A percentile compares a stretch with the other conserved stretches of the same genome.
Conservation (phyloP, 2,329 filamentous ascomycete species). For the Ceratocystis diversiconidia region DNA sequence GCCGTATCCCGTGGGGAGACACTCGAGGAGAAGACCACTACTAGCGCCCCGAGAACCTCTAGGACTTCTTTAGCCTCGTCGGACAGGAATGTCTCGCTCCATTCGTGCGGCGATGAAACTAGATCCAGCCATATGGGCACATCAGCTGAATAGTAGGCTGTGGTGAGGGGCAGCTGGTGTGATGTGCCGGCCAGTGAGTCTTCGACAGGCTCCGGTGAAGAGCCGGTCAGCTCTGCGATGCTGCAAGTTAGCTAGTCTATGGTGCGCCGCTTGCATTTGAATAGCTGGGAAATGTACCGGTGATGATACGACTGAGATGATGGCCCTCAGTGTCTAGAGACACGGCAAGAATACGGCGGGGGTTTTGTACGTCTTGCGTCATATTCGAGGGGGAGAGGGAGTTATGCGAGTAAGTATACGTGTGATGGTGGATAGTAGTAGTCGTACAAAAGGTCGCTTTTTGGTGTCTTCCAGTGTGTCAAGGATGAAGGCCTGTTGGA, state of each 20-base stretch:
- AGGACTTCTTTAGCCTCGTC: constrained; percentile 50
- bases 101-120: constrained; percentile 33
- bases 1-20: constrained; percentile 5
- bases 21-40: constrained; percentile 29
- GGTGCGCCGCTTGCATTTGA: background rate
- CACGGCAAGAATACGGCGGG: constrained; percentile 44
- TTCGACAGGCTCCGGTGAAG: constrained; percentile 27
- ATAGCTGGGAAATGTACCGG: constrained; percentile 30
- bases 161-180: constrained; percentile 41
- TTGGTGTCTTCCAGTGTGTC: too few species aligned
- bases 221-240: constrained; percentile 38
- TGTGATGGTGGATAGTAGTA: background rate
- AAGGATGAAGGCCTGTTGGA: too few species aligned
- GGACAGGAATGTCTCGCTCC: constrained; percentile 44
- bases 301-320: constrained; percentile 37
- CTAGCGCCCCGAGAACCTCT: constrained; percentile 42
- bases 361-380: constrained; percentile 12
- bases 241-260: background rate
- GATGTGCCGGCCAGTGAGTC: constrained; percentile 43
- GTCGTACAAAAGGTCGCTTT: too few species aligned
- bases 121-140: constrained; percentile 57
- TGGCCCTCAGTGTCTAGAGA: constrained; percentile 34
- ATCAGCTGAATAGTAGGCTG: constrained; percentile 45
- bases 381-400: background rate
- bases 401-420: background rate